Conservation (phyloP, 805 yeast genomes). For the Tetrapisispora pingtungensis region DNA sequence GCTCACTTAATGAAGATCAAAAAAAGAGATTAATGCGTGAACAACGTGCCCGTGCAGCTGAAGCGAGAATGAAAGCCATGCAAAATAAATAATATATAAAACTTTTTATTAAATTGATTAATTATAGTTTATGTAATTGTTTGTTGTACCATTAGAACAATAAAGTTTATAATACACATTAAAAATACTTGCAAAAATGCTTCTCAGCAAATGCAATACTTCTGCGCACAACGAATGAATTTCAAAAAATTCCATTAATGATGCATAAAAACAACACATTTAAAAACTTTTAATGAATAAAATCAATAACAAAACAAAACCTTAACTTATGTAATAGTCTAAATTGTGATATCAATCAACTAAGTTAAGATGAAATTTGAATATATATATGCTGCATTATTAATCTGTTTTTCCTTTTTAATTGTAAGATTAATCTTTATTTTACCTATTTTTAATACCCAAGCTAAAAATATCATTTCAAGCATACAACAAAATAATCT, state of each 20-base stretch:
- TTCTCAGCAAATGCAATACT: no score
- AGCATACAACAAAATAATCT: no score
- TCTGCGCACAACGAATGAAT: no score
- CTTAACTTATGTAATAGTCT: no score
- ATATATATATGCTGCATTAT: neutral
- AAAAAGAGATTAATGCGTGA: slow-evolving; percentile 77
- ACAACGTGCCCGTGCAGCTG: slow-evolving; percentile 93
- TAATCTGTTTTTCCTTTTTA: slow-evolving; percentile 7
- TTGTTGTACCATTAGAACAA: no score
- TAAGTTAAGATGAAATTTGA: neutral
- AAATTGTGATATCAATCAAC: neutral
- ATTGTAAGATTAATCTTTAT: slow-evolving; percentile 11
- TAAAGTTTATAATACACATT: no score
- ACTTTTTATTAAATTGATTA: neutral
- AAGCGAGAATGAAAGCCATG: slow-evolving; percentile 53
- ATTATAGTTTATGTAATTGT: no score
- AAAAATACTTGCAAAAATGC: no score
- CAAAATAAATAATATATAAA: neutral
- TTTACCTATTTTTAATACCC: slow-evolving; percentile 12
- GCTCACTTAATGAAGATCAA: slow-evolving; percentile 65
- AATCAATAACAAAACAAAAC: no score
- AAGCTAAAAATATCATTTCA: neutral
- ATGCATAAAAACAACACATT: no score
- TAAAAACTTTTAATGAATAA: no score
- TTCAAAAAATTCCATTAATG: no score